Evolutionary conservation across 2,329 filamentous ascomycete genomes (phyloP).

Genomic region (Fusarium guadeloupense): DNA sequence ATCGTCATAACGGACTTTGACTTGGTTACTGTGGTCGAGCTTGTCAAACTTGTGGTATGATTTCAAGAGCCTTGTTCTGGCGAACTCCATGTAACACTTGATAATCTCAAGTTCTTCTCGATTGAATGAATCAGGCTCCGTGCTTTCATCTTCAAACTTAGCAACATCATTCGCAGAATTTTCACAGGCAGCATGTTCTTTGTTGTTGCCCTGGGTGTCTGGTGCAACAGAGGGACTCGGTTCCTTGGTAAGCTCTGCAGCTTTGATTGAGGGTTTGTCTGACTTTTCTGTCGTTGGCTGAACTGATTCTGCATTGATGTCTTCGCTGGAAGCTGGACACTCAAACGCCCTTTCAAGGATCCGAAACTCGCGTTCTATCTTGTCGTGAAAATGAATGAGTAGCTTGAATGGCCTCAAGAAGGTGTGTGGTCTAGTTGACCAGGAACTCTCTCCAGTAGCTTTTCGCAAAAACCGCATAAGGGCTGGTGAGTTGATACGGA

Average conservation of each 20-base stretch:
- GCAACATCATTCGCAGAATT: no score
- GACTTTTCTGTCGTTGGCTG: no score
- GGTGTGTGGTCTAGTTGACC: not conserved
- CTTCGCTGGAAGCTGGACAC: no score
- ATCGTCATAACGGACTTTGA: not conserved
- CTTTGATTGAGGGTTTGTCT: no score
- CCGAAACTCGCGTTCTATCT: not conserved
- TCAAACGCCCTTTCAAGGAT: no score
- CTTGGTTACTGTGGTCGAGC: not conserved
- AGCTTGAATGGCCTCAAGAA: not conserved
- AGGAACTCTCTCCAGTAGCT: not conserved
- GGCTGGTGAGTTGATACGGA: not conserved
- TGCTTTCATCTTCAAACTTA: no score
- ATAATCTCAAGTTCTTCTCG: not conserved
- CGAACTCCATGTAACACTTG: slow-evolving; percentile 1
- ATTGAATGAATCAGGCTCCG: no score
- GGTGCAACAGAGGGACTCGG: no score
- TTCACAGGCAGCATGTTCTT: no score
- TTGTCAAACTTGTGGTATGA: not conserved
- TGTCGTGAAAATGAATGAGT: not conserved
- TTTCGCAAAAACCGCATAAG: not conserved
- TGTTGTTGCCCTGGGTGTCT: no score
- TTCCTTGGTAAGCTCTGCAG: no score
- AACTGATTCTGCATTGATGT: no score
- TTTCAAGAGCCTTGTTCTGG: not conserved